Conservation (phyloP, 495 filamentous ascomycete species). For the Aspergillus steynii region DNA sequence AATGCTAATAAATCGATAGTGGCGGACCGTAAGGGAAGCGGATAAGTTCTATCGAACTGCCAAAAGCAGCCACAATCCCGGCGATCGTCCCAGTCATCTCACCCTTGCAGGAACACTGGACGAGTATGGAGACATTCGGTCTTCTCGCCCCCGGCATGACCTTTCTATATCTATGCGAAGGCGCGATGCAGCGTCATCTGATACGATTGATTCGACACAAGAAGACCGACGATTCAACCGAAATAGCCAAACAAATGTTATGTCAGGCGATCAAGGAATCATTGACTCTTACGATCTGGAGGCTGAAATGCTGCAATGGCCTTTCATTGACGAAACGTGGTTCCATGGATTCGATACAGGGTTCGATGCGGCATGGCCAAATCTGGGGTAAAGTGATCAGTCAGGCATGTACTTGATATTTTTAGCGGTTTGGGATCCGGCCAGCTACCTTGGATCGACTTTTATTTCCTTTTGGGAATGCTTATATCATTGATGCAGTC, state of each 20-base stretch:
- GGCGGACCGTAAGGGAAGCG: conserved; percentile 45
- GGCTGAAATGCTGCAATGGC: conserved; percentile 47
- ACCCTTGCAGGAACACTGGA: conserved; percentile 41
- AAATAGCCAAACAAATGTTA: conserved; percentile 4
- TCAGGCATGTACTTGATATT: no score
- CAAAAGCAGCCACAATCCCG: conserved; percentile 28
- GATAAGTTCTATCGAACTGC: conserved; percentile 44
- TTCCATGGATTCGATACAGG: conserved; percentile 41
- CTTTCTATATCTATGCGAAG: conserved; percentile 1
- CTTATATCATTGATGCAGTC: no score
- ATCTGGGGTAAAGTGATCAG: background rate
- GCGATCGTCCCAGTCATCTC: conserved; percentile 30
- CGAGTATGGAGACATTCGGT: conserved; percentile 47
- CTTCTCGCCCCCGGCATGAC: conserved; percentile 28
- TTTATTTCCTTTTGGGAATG: no score
- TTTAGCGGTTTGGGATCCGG: no score
- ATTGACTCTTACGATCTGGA: conserved; percentile 32
- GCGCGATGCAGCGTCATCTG: conserved; percentile 7
- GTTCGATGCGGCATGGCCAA: conserved; percentile 30
- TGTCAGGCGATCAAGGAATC: conserved; percentile 14
- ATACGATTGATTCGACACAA: background rate
- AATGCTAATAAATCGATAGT: conserved; percentile 21
- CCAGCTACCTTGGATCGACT: no score
- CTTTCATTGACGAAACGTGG: conserved; percentile 46
- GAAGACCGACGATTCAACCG: background rate